Percentiles rank a stretch among this genome's conserved stretches.
phyloP scores from a whole-genome alignment of 139 green algal genomes.

The Penium margaritaceum region DNA sequence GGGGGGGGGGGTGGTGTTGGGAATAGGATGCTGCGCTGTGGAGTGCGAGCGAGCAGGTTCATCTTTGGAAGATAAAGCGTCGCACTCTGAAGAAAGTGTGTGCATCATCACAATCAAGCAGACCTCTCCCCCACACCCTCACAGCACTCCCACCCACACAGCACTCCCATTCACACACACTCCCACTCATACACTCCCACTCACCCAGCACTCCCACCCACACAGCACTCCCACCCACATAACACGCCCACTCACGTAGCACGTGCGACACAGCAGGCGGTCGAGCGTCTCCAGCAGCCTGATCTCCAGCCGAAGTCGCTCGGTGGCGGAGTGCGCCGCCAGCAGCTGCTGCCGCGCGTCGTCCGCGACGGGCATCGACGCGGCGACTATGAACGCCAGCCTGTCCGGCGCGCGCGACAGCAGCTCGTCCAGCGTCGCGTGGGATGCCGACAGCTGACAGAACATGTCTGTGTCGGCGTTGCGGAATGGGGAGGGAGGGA shows the following conservation, averaged over 20 bases:
- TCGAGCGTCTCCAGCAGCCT: conserved; percentile 29
- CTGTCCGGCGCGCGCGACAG: conserved; percentile 14
- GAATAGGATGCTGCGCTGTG: too few relatives aligned
- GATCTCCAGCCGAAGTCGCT: conserved; percentile 29
- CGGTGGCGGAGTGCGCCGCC: conserved; percentile 8
- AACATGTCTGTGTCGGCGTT: conserved; percentile 22
- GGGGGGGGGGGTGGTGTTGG: too few relatives aligned
- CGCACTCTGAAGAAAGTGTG: too few relatives aligned
- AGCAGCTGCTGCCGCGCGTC: conserved; percentile 20
- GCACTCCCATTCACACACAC: too few relatives aligned
- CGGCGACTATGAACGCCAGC: conserved; percentile 27
- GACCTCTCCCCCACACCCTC: too few relatives aligned
- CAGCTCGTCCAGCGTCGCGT: background rate
- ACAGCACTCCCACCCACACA: too few relatives aligned
- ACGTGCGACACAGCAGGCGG: conserved; percentile 11
- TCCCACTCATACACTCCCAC: too few relatives aligned
- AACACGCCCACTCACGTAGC: conserved; percentile 11
- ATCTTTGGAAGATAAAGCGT: too few relatives aligned
- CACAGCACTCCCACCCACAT: too few relatives aligned
- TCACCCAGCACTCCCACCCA: too few relatives aligned
- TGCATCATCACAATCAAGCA: too few relatives aligned
- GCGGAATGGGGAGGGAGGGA: background rate
- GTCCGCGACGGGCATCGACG: conserved; percentile 29
- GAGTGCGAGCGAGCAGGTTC: too few relatives aligned
- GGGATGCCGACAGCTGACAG: background rate